Evolutionary conservation across 1,284 basidiomycete species (phyloP).

Genomic region (Lentinula novae-zelandiae): DNA sequence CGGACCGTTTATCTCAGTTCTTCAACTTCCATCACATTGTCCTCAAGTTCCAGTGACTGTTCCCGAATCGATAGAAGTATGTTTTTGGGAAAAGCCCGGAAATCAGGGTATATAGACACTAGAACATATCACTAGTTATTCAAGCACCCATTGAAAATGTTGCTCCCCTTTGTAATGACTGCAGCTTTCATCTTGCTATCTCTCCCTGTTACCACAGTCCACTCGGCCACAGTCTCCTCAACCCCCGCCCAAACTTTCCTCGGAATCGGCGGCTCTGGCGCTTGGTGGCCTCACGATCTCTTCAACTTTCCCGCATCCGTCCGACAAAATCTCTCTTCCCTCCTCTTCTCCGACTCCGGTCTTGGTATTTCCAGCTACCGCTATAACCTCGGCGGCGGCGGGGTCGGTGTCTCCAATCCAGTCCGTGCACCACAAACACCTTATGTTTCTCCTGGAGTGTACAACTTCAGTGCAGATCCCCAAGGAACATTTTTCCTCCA

Average conservation of each 20-base stretch:
- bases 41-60: neutral
- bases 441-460: conserved; percentile 35
- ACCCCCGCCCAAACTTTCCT: conserved; percentile 25
- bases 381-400: conserved; percentile 42
- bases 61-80: neutral
- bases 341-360: conserved; percentile 36
- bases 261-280: conserved; percentile 34
- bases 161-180: neutral
- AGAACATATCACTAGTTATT: neutral
- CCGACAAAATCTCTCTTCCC: conserved; percentile 34
- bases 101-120: neutral
- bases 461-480: conserved; percentile 36
- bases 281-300: conserved; percentile 44
- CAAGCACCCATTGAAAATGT: neutral
- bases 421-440: conserved; percentile 38
- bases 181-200: neutral
- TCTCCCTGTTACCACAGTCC: neutral
- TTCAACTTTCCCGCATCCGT: conserved; percentile 35
- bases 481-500: conserved; percentile 37
- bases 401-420: conserved; percentile 36
- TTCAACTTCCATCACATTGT: neutral
- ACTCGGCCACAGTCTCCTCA: conserved; percentile 16
- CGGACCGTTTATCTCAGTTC: neutral
- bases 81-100: neutral
- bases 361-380: conserved; percentile 42